phyloP scores from a whole-genome alignment of 2,329 filamentous ascomycete species.

The Trichoderma afroharzianum region DNA sequence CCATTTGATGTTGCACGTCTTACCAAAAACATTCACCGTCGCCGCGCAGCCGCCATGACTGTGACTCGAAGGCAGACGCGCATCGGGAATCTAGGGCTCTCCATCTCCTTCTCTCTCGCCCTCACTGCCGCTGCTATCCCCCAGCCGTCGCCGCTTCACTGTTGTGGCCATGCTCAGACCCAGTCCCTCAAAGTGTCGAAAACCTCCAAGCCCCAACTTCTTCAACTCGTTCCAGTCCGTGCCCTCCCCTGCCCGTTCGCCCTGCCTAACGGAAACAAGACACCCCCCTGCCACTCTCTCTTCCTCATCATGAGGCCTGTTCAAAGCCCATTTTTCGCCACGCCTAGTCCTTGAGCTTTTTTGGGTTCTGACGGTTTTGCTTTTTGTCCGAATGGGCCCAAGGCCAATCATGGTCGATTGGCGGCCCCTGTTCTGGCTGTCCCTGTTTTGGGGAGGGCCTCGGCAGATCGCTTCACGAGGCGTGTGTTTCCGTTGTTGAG shows the following conservation, averaged over 20 bases:
- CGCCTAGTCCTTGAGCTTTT: not conserved
- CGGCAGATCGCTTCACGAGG: slow-evolving; percentile 1
- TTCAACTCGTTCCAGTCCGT: not conserved
- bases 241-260: not conserved
- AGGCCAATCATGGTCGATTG: not conserved
- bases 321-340: not conserved
- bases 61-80: not conserved
- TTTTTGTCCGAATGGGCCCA: not conserved
- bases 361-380: not conserved
- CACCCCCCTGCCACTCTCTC: not conserved
- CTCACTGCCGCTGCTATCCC: not conserved
- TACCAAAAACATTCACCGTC: slow-evolving; percentile 6
- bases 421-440: not conserved
- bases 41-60: not conserved
- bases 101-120: not conserved
- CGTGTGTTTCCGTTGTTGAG: not conserved
- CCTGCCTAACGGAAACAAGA: not conserved
- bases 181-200: not conserved
- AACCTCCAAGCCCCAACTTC: not conserved
- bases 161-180: not conserved
- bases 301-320: slow-evolving; percentile 3
- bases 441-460: not conserved
- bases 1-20: not conserved
- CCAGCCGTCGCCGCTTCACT: not conserved
- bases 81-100: not conserved